Percentiles rank a stretch among this genome's conserved stretches.
Conservation (phyloP, 768 basidiomycete species). For the Mycena belliarum region DNA sequence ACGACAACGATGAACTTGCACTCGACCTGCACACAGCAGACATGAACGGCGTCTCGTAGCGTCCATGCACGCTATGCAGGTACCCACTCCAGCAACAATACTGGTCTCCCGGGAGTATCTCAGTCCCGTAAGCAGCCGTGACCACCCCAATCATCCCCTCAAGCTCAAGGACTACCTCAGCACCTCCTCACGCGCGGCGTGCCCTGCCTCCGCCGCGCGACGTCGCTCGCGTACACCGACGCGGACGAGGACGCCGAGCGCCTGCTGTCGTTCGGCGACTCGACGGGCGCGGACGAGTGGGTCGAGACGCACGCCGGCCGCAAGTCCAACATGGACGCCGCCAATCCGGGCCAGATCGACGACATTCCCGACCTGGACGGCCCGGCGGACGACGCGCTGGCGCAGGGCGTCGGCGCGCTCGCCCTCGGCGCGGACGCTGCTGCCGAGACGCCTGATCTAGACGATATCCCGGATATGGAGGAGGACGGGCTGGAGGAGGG, state of each 20-base stretch:
- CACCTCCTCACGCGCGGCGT: conserved; percentile 95
- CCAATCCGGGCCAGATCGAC: conserved; percentile 67
- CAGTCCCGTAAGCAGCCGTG: conserved; percentile 62
- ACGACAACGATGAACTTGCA: too few relatives aligned
- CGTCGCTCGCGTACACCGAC: conserved; percentile 90
- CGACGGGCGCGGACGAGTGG: conserved; percentile 84
- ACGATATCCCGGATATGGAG: conserved; percentile 99
- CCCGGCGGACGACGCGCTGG: conserved; percentile 32
- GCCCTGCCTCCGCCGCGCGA: conserved; percentile 93
- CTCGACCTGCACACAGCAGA: too few relatives aligned
- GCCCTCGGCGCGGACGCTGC: conserved; percentile 41
- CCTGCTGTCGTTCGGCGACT: conserved; percentile 73
- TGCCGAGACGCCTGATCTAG: conserved; percentile 77
- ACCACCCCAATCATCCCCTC: conserved; percentile 20
- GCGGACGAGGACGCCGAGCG: conserved; percentile 97
- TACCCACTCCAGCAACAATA: conserved; percentile 70
- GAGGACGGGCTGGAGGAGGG: conserved; percentile 83
- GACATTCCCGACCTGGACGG: conserved; percentile 89
- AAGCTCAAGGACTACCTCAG: conserved; percentile 91
- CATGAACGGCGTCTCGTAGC: too few relatives aligned
- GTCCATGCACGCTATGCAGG: conserved; percentile 28
- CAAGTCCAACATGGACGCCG: conserved; percentile 50
- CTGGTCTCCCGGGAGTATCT: conserved; percentile 94
- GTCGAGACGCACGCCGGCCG: conserved; percentile 96
- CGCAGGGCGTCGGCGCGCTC: conserved; percentile 46